Evolutionary conservation across 345 rosid genomes (phyloP), one percentile per base, ranked within the genome.

Genomic region (Brassica juncea): DNA sequence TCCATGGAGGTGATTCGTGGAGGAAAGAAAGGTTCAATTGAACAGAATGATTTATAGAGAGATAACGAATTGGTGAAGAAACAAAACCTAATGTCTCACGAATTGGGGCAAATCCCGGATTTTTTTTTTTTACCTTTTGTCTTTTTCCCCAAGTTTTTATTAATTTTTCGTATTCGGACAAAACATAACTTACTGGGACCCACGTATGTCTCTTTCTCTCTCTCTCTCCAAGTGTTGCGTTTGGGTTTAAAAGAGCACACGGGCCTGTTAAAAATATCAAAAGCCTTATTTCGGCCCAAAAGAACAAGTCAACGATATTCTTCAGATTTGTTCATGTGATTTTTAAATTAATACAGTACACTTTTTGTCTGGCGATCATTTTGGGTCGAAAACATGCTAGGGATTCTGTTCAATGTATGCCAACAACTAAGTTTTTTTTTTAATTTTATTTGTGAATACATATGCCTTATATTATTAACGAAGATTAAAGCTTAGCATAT

Each of bases 1-100:
- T 77, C 84, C 84, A 81, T 49, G 12, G 47, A 3, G 47, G 47
- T 39, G 12, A 39, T 39, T 39, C 12, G 14, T 19, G 19, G 19
- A 39, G 47, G 7, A 9, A 2, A 9, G 10, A 32, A 32, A 32
- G 35, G 47, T 39, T 0, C 2, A 14, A 12, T 39, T 8, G 19
- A n/a, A 49, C 65, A 23, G 27, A 74, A 54, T 54, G 21, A 6
- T 52, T 54, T 54, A 54, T 54, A 21, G 15, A 54, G 47, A 39
- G 19, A 19, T 39, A 0, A 39, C 2, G 47, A 39, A n/a, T 39
- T 39, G 47, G 47, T 9, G 47, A 39, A 39, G 47, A 39, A 32
- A 39, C 47, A 39, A 39, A 39, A 39, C 47, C 47, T 39, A 39
- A 39, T 2, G 47, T 39, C 47, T 39, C 47, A 2, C 47, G 47